Conservation (phyloP, 1,139 yeast genomes). For the Wickerhamomyces sp. region DNA sequence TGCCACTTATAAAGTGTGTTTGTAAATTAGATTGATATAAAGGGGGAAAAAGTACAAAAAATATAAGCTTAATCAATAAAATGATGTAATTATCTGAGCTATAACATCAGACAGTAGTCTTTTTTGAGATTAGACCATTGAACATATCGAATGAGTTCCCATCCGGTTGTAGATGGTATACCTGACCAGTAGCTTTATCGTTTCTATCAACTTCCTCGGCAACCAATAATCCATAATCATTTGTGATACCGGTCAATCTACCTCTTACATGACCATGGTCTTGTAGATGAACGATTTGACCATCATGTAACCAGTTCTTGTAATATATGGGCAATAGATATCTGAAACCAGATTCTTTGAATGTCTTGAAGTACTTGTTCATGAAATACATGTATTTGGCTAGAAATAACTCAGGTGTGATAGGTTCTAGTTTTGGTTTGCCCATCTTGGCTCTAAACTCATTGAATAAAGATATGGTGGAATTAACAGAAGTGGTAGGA, state of each 20-base stretch:
- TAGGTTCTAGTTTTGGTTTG: conserved; percentile 41
- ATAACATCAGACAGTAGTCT: conserved; percentile 20
- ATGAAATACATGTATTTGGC: conserved; percentile 69
- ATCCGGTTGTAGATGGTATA: conserved; percentile 83
- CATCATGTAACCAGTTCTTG: conserved; percentile 77
- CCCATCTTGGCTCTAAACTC: conserved; percentile 39
- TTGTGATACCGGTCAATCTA: conserved; percentile 71
- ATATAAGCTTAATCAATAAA: not conserved
- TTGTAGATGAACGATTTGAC: conserved; percentile 52
- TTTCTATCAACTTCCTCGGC: conserved; percentile 58
- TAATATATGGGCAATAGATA: conserved; percentile 74
- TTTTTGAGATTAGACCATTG: conserved; percentile 80
- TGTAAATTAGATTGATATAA: not conserved
- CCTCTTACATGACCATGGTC: conserved; percentile 52
- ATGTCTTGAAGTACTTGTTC: conserved; percentile 54
- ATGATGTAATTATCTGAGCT: no score
- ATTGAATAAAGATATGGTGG: conserved; percentile 60
- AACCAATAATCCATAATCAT: conserved; percentile 74
- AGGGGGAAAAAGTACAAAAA: not conserved
- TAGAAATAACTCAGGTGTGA: conserved; percentile 55
- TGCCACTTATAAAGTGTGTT: not conserved
- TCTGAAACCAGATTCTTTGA: conserved; percentile 58
- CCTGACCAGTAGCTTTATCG: conserved; percentile 44
- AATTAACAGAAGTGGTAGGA: conserved; percentile 85
- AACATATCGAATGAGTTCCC: conserved; percentile 97